Percentiles rank a stretch among this genome's conserved stretches.
Conservation (phyloP, 1,284 basidiomycete genomes). For the Mycena sp. region DNA sequence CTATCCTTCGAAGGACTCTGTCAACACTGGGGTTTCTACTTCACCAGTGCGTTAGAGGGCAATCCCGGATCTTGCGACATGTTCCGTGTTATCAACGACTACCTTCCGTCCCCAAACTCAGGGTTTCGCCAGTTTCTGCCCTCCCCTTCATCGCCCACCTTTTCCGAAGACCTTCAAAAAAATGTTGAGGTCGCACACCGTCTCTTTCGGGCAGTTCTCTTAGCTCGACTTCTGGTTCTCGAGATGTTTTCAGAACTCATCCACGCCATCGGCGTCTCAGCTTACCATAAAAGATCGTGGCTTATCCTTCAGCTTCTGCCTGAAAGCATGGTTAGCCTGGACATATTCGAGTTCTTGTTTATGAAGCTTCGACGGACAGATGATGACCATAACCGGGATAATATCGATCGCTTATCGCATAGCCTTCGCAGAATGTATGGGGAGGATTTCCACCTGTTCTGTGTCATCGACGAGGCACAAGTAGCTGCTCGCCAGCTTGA, state of each 20-base stretch:
- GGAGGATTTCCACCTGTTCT: slow-evolving; percentile 1
- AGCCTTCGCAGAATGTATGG: not conserved
- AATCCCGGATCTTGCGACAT: too few species aligned
- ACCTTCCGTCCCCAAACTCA: too few species aligned
- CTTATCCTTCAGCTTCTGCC: not conserved
- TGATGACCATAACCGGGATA: not conserved
- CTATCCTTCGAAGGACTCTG: too few species aligned
- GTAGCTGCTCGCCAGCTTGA: not conserved
- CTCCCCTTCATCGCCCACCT: too few species aligned
- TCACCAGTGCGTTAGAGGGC: too few species aligned
- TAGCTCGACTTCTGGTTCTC: not conserved
- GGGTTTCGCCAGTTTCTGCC: too few species aligned
- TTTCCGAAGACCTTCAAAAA: too few species aligned
- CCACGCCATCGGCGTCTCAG: not conserved
- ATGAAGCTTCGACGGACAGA: not conserved
- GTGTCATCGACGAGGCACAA: slow-evolving; percentile 8
- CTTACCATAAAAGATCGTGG: not conserved
- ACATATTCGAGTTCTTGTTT: not conserved
- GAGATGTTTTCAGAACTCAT: not conserved
- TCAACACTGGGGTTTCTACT: too few species aligned
- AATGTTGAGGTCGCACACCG: too few species aligned
- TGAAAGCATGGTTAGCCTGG: too few species aligned
- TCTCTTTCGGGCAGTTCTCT: too few species aligned
- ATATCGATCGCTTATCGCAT: not conserved
- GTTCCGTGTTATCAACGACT: too few species aligned